Conservation (phyloP, 1,139 yeast genomes). For the Yamadazyma pseudoaaseri region DNA sequence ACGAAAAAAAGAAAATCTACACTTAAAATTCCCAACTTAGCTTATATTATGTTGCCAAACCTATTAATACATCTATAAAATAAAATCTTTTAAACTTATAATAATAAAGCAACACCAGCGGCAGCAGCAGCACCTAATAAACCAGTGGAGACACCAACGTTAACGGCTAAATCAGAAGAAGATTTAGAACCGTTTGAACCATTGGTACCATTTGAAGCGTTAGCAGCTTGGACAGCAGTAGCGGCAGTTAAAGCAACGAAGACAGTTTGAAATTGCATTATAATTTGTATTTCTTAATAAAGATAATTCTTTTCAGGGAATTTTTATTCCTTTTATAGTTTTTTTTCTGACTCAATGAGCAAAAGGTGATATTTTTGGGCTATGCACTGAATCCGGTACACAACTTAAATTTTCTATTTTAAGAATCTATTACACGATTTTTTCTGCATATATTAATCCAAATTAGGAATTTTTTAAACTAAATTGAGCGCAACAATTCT, state of each 20-base stretch:
- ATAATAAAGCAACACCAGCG: conserved; percentile 46
- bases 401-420: conserved; percentile 3
- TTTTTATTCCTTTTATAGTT: conserved; percentile 12
- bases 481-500: neutral
- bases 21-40: neutral
- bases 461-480: neutral
- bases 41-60: conserved; percentile 5
- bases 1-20: too few species aligned
- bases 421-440: conserved; percentile 4
- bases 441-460: neutral
- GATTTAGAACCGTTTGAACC: conserved; percentile 22
- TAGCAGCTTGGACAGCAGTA: conserved; percentile 45
- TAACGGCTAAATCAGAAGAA: conserved; percentile 23
- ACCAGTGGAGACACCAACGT: conserved; percentile 33
- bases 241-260: conserved; percentile 46
- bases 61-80: conserved; percentile 11
- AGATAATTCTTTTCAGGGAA: conserved; percentile 3
- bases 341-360: conserved; percentile 3
- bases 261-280: conserved; percentile 49
- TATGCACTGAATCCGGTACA: neutral
- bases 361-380: neutral
- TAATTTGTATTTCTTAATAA: conserved; percentile 8
- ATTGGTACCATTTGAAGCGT: conserved; percentile 20
- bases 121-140: conserved; percentile 41
- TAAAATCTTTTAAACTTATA: conserved; percentile 24